Conservation (phyloP, 2,329 filamentous ascomycete species). For the Madurella mycetomatis region DNA sequence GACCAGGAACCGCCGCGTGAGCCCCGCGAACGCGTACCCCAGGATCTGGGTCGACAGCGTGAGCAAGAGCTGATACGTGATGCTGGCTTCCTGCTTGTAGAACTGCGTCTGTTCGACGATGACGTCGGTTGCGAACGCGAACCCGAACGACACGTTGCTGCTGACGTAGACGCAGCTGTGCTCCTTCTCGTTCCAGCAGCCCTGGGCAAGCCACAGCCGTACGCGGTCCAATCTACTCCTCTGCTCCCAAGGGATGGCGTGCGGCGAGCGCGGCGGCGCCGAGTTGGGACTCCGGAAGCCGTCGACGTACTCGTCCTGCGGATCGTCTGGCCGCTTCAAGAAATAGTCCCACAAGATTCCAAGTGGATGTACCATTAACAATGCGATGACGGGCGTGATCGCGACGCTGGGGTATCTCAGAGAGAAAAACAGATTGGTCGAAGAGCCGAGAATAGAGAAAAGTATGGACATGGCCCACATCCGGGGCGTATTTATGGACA, state of each 20-base stretch:
- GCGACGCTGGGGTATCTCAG: conserved; percentile 85
- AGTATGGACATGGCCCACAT: conserved; percentile 82
- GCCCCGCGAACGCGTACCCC: conserved; percentile 79
- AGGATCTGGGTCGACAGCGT: conserved; percentile 83
- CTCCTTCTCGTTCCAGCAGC: conserved; percentile 82
- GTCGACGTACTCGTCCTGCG: conserved; percentile 45
- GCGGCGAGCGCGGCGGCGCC: conserved; percentile 18
- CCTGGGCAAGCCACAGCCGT: conserved; percentile 73
- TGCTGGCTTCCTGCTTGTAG: conserved; percentile 74
- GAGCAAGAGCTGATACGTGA: conserved; percentile 75
- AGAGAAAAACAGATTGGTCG: conserved; percentile 84
- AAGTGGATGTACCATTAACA: conserved; percentile 78
- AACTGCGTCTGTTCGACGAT: conserved; percentile 89
- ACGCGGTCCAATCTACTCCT: conserved; percentile 40
- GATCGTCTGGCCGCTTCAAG: conserved; percentile 60
- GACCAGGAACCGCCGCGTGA: conserved; percentile 76
- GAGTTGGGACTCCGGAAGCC: conserved; percentile 30
- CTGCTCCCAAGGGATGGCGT: conserved; percentile 20
- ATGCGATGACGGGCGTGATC: conserved; percentile 82
- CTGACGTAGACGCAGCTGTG: conserved; percentile 86
- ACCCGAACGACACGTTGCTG: conserved; percentile 85
- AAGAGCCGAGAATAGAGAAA: conserved; percentile 76
- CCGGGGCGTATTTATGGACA: conserved; percentile 83
- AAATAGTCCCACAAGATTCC: conserved; percentile 73
- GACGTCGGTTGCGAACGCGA: conserved; percentile 84